These are phyloP conservation scores for Lunularia cruciata DNA, from an alignment of 225 moss, liverwort and hornwort species.

Conservation along the genomic window DNA sequence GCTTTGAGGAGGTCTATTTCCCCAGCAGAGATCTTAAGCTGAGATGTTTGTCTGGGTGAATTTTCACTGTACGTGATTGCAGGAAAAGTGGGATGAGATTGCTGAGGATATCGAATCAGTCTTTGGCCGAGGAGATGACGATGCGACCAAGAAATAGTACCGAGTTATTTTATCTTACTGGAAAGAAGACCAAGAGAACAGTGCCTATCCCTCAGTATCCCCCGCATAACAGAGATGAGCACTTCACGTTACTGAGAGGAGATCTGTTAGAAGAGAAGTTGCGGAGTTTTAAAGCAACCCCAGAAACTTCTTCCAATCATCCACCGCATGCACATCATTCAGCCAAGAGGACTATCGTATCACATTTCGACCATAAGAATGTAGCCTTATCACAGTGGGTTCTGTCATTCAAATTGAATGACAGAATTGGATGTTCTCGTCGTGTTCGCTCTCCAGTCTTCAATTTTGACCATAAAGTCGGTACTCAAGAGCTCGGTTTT, in stretches of 20 bases:
- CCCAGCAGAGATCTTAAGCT: background rate
- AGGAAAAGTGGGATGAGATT: conserved; percentile 98
- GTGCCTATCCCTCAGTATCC: background rate
- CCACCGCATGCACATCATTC: too few species aligned
- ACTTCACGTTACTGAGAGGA: background rate
- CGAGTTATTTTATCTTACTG: background rate
- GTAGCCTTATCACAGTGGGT: background rate
- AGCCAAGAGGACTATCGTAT: background rate
- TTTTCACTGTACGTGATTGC: conserved; percentile 32
- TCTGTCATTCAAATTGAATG: background rate
- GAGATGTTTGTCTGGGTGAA: too few species aligned
- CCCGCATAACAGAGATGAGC: background rate
- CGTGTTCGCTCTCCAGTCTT: background rate
- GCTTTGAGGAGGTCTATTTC: too few species aligned
- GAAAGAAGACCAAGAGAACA: background rate
- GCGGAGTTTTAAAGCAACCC: too few species aligned
- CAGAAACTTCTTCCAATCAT: background rate
- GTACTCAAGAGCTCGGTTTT: background rate
- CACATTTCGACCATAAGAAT: background rate
- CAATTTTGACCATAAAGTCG: conserved; percentile 5
- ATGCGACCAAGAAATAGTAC: conserved; percentile 2
- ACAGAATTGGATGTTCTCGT: background rate
- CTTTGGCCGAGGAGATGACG: conserved; percentile 77
- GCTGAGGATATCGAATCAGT: conserved; percentile 91
- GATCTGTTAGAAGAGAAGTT: background rate